These are phyloP conservation scores for Setomelanomma holmii DNA, from an alignment of 2,329 filamentous ascomycete species.

Conservation along the genomic window DNA sequence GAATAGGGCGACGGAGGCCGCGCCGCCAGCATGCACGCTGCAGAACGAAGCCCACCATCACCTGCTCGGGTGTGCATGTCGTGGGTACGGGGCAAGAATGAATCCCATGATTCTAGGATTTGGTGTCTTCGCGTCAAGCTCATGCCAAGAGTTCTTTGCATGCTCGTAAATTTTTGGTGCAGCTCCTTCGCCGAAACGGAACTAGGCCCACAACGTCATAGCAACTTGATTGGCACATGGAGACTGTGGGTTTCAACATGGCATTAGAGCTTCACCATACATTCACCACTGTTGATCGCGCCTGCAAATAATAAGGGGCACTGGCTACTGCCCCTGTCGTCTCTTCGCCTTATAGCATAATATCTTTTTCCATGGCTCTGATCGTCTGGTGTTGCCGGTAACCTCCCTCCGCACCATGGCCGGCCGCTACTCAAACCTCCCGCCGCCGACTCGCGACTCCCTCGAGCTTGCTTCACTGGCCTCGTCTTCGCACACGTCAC, in stretches of 20 bases:
- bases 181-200: slow-evolving; percentile 17
- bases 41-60: slow-evolving; percentile 40
- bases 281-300: slow-evolving; percentile 15
- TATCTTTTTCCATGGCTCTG: slow-evolving; percentile 34
- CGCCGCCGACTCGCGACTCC: slow-evolving; percentile 75
- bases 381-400: slow-evolving; percentile 21
- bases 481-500: slow-evolving; percentile 74
- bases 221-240: slow-evolving; percentile 3
- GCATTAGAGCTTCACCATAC: slow-evolving; percentile 24
- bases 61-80: slow-evolving; percentile 26
- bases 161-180: slow-evolving; percentile 19
- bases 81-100: slow-evolving; percentile 1
- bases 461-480: slow-evolving; percentile 95
- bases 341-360: neutral
- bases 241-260: slow-evolving; percentile 17
- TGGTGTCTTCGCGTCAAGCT: slow-evolving; percentile 9
- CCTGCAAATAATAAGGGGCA: slow-evolving; percentile 15
- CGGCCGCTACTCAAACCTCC: slow-evolving; percentile 46
- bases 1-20: slow-evolving; percentile 17
- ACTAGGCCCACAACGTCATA: slow-evolving; percentile 32
- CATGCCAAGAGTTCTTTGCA: slow-evolving; percentile 14
- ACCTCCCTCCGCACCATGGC: slow-evolving; percentile 42
- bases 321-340: slow-evolving; percentile 19
- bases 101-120: neutral
- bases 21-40: slow-evolving; percentile 32